A percentile compares a stretch with the other conserved stretches of the same genome.
Conservation (phyloP, 1,284 basidiomycete genomes). For the Pseudozyma sp. region DNA sequence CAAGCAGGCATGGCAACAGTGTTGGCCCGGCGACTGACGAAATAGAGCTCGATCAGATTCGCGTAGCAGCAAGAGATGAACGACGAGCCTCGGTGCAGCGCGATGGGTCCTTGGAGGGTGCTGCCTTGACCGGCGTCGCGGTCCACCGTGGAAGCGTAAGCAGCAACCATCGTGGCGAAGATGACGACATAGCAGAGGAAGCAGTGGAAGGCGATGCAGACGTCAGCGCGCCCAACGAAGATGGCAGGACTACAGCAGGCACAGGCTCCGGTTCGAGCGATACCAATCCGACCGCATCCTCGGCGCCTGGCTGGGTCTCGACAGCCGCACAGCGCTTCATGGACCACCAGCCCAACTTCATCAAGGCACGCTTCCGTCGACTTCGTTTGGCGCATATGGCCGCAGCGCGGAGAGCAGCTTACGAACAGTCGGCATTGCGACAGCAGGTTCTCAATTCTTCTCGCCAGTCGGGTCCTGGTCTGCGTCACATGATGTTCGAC, state of each 20-base stretch:
- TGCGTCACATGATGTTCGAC: conserved; percentile 61
- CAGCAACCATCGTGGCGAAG: conserved; percentile 2
- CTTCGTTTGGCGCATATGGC: conserved; percentile 60
- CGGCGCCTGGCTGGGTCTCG: conserved; percentile 48
- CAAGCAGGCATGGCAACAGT: conserved; percentile 1
- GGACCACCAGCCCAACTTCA: conserved; percentile 57
- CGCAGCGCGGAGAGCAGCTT: conserved; percentile 56
- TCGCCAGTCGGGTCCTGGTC: conserved; percentile 42
- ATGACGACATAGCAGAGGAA: conserved; percentile 5
- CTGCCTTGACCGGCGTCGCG: conserved; percentile 18
- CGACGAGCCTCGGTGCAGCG: conserved; percentile 1
- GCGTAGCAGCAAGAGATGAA: conserved; percentile 17
- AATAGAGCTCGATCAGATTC: conserved; percentile 45
- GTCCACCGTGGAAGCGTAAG: conserved; percentile 6
- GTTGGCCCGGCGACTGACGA: conserved; percentile 19
- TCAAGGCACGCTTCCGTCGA: conserved; percentile 56
- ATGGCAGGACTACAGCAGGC: conserved; percentile 47
- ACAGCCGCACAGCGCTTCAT: conserved; percentile 46
- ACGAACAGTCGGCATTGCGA: conserved; percentile 57
- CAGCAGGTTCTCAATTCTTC: conserved; percentile 59
- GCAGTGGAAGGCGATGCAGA: conserved; percentile 16
- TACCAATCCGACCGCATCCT: conserved; percentile 56
- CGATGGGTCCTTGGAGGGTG: not conserved
- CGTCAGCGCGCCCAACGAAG: conserved; percentile 27
- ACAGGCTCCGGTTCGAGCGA: conserved; percentile 52